Conservation (phyloP, 2,329 filamentous ascomycete genomes). For the Aspergillus brasiliensis region DNA sequence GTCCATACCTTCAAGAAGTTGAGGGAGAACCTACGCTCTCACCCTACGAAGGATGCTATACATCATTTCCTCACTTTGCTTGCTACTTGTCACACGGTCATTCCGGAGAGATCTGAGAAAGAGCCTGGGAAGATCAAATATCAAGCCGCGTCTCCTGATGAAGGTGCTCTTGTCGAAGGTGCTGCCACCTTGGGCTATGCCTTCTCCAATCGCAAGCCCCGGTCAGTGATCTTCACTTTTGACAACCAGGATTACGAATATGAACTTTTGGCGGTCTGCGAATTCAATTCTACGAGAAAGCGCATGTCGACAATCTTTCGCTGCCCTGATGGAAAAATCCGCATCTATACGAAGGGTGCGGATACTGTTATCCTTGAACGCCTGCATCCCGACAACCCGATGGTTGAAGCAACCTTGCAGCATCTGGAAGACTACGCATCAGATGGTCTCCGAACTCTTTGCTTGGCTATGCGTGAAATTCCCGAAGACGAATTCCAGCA, state of each 20-base stretch:
- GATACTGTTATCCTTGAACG: constrained; percentile 97
- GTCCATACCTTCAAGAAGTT: constrained; percentile 83
- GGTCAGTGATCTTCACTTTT: constrained; percentile 79
- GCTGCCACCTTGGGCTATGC: constrained; percentile 83
- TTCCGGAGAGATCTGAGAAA: constrained; percentile 82
- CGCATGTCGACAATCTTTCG: constrained; percentile 97
- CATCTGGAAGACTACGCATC: constrained; percentile 99
- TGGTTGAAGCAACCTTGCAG: constrained; percentile 84
- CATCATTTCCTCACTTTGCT: constrained; percentile 86
- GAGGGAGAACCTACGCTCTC: constrained; percentile 66
- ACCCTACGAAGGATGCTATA: constrained; percentile 62
- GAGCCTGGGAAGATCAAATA: constrained; percentile 86
- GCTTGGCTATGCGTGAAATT: constrained; percentile 90
- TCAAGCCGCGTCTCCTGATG: constrained; percentile 94
- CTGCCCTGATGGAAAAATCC: constrained; percentile 91
- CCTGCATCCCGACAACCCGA: constrained; percentile 77
- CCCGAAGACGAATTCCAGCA: constrained; percentile 85
- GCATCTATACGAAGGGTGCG: constrained; percentile 93
- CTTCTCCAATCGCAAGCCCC: constrained; percentile 87
- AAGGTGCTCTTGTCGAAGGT: constrained; percentile 93
- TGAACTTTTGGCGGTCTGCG: constrained; percentile 92
- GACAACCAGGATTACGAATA: constrained; percentile 76
- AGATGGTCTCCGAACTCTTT: constrained; percentile 91
- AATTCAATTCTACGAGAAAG: constrained; percentile 98
- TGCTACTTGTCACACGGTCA: constrained; percentile 93